phyloP scores from a whole-genome alignment of 139 green algal species.

The Volvox africanus region DNA sequence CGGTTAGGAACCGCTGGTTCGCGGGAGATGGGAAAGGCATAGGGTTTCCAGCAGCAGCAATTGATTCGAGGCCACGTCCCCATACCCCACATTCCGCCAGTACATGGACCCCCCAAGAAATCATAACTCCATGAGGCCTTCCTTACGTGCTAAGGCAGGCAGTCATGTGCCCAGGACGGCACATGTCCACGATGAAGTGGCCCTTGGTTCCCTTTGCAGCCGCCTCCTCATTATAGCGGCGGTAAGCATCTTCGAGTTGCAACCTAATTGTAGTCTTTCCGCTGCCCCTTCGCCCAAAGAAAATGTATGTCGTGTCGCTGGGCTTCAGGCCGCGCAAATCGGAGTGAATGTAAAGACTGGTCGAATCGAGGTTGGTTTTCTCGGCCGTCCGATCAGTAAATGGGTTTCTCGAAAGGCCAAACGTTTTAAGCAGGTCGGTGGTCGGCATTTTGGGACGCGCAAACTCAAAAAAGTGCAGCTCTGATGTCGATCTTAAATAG shows the following conservation, averaged over 20 bases:
- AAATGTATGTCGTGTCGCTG: conserved; percentile 90
- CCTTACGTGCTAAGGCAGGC: conserved; percentile 80
- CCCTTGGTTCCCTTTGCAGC: conserved; percentile 65
- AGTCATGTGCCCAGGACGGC: conserved; percentile 83
- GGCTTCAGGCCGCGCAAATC: conserved; percentile 85
- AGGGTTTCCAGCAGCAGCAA: no score
- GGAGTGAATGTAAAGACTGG: conserved; percentile 78
- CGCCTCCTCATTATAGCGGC: conserved; percentile 72
- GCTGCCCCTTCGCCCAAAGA: conserved; percentile 71
- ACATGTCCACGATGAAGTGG: conserved; percentile 88
- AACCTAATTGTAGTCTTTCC: conserved; percentile 91
- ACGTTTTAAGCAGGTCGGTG: conserved; percentile 78
- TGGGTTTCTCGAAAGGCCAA: conserved; percentile 79
- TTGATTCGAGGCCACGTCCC: no score
- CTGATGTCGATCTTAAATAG: no score
- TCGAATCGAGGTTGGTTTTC: conserved; percentile 78
- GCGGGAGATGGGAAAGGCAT: no score
- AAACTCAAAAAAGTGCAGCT: background rate
- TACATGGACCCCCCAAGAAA: no score
- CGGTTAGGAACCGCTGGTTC: no score
- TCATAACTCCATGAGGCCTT: background rate
- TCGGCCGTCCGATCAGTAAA: conserved; percentile 91
- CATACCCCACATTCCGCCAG: no score
- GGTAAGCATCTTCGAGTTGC: conserved; percentile 84
- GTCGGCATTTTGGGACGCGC: conserved; percentile 56